Conservation (phyloP, 164 flowering plant species). For the Berberis thunbergii region DNA sequence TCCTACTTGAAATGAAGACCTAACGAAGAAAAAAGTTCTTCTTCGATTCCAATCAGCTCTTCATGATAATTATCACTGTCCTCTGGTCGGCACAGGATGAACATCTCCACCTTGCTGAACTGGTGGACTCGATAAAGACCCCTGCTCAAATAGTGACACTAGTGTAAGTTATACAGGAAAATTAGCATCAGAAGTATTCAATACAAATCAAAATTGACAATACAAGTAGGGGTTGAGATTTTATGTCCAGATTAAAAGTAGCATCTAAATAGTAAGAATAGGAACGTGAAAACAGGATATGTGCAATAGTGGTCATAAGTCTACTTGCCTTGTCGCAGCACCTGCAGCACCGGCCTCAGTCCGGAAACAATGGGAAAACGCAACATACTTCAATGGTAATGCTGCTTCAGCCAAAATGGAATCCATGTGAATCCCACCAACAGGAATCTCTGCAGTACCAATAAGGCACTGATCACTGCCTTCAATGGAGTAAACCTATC, state of each 20-base stretch:
- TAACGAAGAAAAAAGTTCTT: constrained; percentile 67
- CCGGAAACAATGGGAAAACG: constrained; percentile 86
- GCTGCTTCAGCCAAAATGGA: constrained; percentile 67
- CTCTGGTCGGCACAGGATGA: constrained; percentile 80
- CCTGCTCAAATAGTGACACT: constrained; percentile 30
- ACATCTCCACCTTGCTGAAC: constrained; percentile 96
- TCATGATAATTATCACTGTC: constrained; percentile 74
- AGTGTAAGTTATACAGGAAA: neutral
- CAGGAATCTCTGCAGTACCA: constrained; percentile 97
- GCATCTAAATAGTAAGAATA: neutral
- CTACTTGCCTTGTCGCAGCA: constrained; percentile 58
- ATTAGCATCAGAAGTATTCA: no score
- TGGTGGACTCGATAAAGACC: constrained; percentile 98
- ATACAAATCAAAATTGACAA: neutral
- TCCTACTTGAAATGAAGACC: constrained; percentile 85
- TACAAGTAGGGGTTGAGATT: neutral
- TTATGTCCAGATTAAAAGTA: neutral
- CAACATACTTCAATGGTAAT: constrained; percentile 85
- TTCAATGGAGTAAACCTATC: constrained; percentile 83
- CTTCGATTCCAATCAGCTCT: constrained; percentile 77
- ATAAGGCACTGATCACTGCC: constrained; percentile 92
- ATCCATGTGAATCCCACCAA: constrained; percentile 97
- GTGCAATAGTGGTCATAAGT: neutral
- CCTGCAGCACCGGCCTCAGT: constrained; percentile 98
- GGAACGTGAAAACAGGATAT: neutral